phyloP scores from a whole-genome alignment of 129 eudicot genomes.

The Saussurea involucrata region DNA sequence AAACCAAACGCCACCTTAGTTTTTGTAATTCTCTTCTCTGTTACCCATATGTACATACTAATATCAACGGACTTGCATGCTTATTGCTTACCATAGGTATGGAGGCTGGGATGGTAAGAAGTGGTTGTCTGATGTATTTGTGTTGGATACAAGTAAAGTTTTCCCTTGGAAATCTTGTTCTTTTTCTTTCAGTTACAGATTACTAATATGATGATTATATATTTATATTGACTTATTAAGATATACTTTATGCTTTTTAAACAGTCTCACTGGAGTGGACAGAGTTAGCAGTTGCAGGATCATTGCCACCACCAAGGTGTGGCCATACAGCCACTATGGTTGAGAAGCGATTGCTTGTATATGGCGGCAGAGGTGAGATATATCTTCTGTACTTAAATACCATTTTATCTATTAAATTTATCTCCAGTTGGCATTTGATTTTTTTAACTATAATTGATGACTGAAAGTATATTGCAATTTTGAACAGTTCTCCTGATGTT shows the following conservation, averaged over 20 bases:
- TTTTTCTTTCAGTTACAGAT: not conserved
- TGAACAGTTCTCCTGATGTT: not conserved
- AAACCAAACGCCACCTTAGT: not conserved
- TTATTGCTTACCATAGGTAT: constrained; percentile 55
- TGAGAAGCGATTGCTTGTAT: constrained; percentile 92
- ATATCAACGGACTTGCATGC: constrained; percentile 15
- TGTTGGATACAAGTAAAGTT: constrained; percentile 82
- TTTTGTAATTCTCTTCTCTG: not conserved
- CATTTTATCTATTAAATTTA: not conserved
- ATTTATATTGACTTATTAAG: not conserved
- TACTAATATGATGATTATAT: not conserved
- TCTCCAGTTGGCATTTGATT: not conserved
- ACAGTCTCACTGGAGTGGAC: constrained; percentile 97
- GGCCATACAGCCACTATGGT: constrained; percentile 99
- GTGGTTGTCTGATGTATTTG: constrained; percentile 91
- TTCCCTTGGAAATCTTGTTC: constrained; percentile 5
- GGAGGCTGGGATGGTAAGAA: constrained; percentile 99
- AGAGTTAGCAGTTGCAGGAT: constrained; percentile 77
- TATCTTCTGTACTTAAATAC: not conserved
- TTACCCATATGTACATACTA: not conserved
- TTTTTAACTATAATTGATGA: not conserved
- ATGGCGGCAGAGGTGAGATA: constrained; percentile 87
- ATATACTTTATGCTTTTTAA: constrained; percentile 6
- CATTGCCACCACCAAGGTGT: constrained; percentile 95
- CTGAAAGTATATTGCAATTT: not conserved